phyloP scores from a whole-genome alignment of 257 asterid species.

The Datura wrightii region DNA sequence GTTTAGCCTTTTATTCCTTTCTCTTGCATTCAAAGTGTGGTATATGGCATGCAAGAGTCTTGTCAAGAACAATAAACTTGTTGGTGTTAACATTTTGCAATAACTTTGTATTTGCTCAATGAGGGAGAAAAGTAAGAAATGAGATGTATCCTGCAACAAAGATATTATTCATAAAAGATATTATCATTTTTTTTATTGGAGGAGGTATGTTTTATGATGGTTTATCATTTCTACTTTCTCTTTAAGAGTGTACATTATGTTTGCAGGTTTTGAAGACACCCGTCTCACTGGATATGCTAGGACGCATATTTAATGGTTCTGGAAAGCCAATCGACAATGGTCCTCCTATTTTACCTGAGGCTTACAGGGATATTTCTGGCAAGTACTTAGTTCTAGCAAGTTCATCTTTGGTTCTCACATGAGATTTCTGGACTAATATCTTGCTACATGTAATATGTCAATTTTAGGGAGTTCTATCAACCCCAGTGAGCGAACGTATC shows the following conservation, averaged over 20 bases:
- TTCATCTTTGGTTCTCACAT: slow-evolving; percentile 18
- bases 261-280: slow-evolving; percentile 60
- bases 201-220: not conserved
- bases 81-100: not conserved
- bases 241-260: not conserved
- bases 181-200: not conserved
- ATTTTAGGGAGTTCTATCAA: slow-evolving; percentile 92
- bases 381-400: slow-evolving; percentile 44
- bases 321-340: slow-evolving; percentile 97
- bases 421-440: not conserved
- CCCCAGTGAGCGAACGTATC: slow-evolving; percentile 99
- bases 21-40: slow-evolving; percentile 10
- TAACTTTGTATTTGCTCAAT: not conserved
- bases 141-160: not conserved
- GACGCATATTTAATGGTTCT: slow-evolving; percentile 62
- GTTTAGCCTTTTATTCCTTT: not conserved
- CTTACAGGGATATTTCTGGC: slow-evolving; percentile 98
- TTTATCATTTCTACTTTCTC: not conserved
- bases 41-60: not conserved
- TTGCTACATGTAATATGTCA: slow-evolving; percentile 26
- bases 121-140: not conserved
- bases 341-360: slow-evolving; percentile 98
- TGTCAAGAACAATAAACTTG: not conserved
- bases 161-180: not conserved
- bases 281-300: slow-evolving; percentile 62